A percentile compares a stretch with the other conserved stretches of the same genome.
Evolutionary conservation across 2,329 filamentous ascomycete genomes (phyloP).

Genomic region (Diaporthe vaccinii): DNA sequence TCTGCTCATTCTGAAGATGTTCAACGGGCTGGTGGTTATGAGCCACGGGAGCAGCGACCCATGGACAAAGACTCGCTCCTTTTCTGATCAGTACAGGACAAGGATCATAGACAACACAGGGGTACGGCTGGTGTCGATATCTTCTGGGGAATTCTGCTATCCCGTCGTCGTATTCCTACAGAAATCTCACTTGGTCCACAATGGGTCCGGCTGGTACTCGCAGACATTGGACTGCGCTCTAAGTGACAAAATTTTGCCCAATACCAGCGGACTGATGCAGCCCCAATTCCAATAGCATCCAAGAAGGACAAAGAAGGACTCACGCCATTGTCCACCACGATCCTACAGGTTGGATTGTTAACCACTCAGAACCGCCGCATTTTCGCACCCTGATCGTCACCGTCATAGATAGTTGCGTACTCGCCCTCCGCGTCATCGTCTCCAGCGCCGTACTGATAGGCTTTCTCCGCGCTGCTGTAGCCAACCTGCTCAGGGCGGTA

Average conservation of each 20-base stretch:
- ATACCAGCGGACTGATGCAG: not conserved
- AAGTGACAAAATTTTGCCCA: not conserved
- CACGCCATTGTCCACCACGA: not conserved
- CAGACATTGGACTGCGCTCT: not conserved
- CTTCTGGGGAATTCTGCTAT: not conserved
- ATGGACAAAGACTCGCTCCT: not conserved
- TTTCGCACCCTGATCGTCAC: not conserved
- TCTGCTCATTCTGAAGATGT: slow-evolving; percentile 6
- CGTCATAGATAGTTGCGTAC: not conserved
- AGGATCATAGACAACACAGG: not conserved
- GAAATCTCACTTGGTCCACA: too few relatives aligned
- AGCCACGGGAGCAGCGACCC: not conserved
- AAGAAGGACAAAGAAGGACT: not conserved
- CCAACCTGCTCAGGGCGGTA: not conserved
- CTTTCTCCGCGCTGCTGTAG: not conserved
- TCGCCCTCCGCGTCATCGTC: not conserved
- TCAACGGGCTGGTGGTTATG: not conserved
- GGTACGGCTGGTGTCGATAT: not conserved
- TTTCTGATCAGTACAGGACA: not conserved
- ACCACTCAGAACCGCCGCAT: not conserved
- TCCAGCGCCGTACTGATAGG: not conserved
- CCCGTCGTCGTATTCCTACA: not conserved
- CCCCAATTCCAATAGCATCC: not conserved
- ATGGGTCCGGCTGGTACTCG: not conserved
- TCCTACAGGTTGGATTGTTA: not conserved